Evolutionary conservation across 257 asterid species (phyloP), one percentile per base, ranked within the genome.

Genomic region (Ocimum tenuiflorum): DNA sequence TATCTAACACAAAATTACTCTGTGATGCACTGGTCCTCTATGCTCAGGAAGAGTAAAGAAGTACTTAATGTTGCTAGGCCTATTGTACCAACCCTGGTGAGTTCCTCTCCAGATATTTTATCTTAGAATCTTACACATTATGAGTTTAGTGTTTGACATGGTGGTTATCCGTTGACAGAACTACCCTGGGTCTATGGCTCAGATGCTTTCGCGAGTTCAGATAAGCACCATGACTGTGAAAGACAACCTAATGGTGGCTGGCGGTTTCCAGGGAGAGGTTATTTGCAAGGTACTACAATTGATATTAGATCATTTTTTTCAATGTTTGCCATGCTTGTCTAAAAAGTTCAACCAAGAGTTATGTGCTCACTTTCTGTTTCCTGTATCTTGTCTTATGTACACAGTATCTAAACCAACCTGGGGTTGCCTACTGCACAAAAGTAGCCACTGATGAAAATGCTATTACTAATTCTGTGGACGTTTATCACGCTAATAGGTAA

Each of bases 221-320:
- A 84, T 88, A 68, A 84, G 96, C 78, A 75, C 95, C 15, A 81
- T 91, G 95, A 61, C 89, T 20, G 86, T 91, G 67, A 84, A 83
- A 68, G 95, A 88, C 79, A 73, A 82, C 71, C 82, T 90, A 53
- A 60, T 88, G 89, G 96, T 75, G 9, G 91, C 88, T 18, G 97
- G 97, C 71, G 97, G 97, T 67, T 88, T 88, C 66, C 91, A 75
- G 51, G 97, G 97, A 67, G 97, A 91, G 77, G 85, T 91, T 27
- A 78, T 91, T 70, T 91, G 97, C 82, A 91, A 91, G 96, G 97
- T 90, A 77, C 11, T 29, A 19, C 18, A 41, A 2, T 8, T n/a
- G 7, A n/a, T 27, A 4, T 39, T 9, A 17, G 14, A 2, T 15
- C 56, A 15, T 14, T 8, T 18, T 48, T 15, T 3, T 23, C 8